Evolutionary conservation across 805 yeast genomes (phyloP), one percentile per base, ranked within the genome.

Genomic region (Candida silvicultrix): DNA sequence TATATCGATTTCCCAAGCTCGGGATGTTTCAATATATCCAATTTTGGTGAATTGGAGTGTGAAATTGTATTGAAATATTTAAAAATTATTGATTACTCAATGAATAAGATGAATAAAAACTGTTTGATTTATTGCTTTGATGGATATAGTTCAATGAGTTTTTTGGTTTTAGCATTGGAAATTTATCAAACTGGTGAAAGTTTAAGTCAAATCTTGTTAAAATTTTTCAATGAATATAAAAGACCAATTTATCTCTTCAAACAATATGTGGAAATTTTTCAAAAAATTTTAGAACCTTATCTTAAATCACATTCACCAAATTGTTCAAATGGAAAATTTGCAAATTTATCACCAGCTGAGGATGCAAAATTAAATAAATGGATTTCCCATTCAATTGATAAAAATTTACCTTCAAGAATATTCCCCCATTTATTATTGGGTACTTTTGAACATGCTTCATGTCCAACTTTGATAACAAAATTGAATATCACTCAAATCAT

Each of bases 381-480:
- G 42, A 2, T 40, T 7, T 19, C 15, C 7, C 6, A 11, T 4
- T 20, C 39, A 1, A 10, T 19, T 37, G 39, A 37, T 21, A 37
- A 37, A 14, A 37, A 37, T 21, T 60, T 89, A 21, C 97, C 97
- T 1, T 86, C 95, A 0, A 67, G 83, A 44, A 83, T 89, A 5
- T 64, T 88, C 43, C 85, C 89, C 0, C 88, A 88, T 62, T 62
- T 89, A 50, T 89, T 86, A 56, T 70, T 89, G 42, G 97, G 97
- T 1, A 82, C 90, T 2, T 67, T 87, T 43, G 75, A 66, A 41
- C 96, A 89, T 65, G 96, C 96, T 4, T 79, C 79, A 47, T 78
- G 80, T 55, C 71, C 82, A 5, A 74, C 77, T 4, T 64, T 89
- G 53, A 65, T 89, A 45, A 63, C 66, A 25, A 73, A 73, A 46